A percentile compares a stretch with the other conserved stretches of the same genome.
These are phyloP conservation scores for Suillus bovinus DNA, from an alignment of 768 basidiomycete species.

Conservation along the genomic window DNA sequence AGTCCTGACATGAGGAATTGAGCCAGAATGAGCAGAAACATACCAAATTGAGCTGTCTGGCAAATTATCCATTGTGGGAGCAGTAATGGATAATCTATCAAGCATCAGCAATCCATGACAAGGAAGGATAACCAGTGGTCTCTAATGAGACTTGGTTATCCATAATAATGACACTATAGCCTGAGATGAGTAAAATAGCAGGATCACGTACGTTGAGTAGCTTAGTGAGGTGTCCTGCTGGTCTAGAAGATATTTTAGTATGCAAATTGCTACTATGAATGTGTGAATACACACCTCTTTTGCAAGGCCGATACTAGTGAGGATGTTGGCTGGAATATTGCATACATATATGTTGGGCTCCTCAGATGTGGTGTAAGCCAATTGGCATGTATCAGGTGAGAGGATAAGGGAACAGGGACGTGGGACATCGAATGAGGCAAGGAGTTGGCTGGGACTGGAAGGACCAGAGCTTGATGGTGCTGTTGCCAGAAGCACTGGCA, in stretches of 20 bases:
- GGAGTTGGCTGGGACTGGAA: neutral
- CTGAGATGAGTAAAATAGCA: neutral
- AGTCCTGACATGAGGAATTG: too few relatives aligned
- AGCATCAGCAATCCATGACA: too few relatives aligned
- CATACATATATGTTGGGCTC: neutral
- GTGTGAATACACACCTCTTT: neutral
- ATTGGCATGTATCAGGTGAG: neutral
- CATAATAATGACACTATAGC: too few relatives aligned
- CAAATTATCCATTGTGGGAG: too few relatives aligned
- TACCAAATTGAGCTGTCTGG: too few relatives aligned
- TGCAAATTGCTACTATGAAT: neutral
- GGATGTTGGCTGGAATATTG: neutral
- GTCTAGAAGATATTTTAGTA: neutral
- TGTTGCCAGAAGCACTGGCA: neutral
- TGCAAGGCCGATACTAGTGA: neutral
- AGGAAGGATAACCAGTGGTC: too few relatives aligned
- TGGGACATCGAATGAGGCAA: neutral
- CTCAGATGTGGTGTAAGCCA: neutral
- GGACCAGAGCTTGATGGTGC: neutral
- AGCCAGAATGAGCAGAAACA: too few relatives aligned
- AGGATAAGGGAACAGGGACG: accelerated
- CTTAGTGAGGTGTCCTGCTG: neutral
- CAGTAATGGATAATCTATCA: too few relatives aligned
- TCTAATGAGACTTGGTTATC: too few relatives aligned
- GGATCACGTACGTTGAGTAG: neutral